A percentile compares a stretch with the other conserved stretches of the same genome.
These are phyloP conservation scores for Lentinula novae-zelandiae DNA, from an alignment of 1,284 basidiomycete genomes.

Conservation along the genomic window DNA sequence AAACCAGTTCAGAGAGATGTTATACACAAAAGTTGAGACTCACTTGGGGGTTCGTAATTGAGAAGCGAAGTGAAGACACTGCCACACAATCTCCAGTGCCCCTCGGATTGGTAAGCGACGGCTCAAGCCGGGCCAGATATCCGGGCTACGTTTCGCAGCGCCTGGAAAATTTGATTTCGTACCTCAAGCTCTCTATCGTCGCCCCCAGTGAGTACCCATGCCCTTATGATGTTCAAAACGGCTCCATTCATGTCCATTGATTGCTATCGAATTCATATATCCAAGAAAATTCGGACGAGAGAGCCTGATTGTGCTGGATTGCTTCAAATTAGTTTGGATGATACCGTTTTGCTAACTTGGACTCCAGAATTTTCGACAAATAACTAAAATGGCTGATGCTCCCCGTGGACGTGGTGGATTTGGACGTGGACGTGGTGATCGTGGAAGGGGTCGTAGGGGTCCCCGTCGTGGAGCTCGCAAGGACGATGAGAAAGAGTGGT, in stretches of 20 bases:
- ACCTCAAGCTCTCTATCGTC: slow-evolving; percentile 1
- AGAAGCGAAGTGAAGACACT: background rate
- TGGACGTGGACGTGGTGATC: slow-evolving; percentile 85
- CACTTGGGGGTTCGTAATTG: slow-evolving; percentile 6
- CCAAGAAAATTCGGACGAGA: background rate
- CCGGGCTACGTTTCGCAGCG: background rate
- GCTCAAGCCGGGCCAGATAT: background rate
- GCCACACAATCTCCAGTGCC: background rate
- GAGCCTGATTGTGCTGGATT: slow-evolving; percentile 29
- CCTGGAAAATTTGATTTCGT: background rate
- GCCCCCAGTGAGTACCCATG: slow-evolving; percentile 14
- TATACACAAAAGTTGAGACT: background rate
- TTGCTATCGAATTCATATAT: background rate
- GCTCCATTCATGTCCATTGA: background rate
- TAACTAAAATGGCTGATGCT: slow-evolving; percentile 67
- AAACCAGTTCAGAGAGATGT: slow-evolving; percentile 3
- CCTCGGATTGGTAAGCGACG: background rate
- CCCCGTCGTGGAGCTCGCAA: slow-evolving; percentile 95
- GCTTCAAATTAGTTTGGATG: slow-evolving; percentile 21
- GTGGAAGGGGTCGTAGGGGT: slow-evolving; percentile 84
- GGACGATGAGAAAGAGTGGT: slow-evolving; percentile 99
- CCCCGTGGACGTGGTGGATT: slow-evolving; percentile 79
- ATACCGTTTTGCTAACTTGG: slow-evolving; percentile 16
- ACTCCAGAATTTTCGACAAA: slow-evolving; percentile 16
- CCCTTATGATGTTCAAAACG: background rate